Evolutionary conservation across 768 basidiomycete genomes (phyloP), one percentile per base, ranked within the genome.

Genomic region (Cystofilobasidium bisporidii): DNA sequence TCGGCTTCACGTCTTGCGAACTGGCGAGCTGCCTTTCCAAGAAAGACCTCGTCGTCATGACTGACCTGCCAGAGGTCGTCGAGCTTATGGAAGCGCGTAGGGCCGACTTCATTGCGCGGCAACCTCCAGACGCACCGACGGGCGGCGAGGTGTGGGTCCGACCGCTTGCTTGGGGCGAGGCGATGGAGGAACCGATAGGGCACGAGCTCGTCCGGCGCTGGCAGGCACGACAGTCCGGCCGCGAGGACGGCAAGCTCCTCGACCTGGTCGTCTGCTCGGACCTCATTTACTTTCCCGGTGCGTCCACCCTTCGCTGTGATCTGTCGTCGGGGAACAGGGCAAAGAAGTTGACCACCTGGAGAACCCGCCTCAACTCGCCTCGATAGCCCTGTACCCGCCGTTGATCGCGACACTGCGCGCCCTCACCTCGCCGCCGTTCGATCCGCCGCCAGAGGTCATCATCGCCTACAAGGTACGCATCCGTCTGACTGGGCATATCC

Each of bases 381-480:
- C 48, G 18, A 24, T 24, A 56, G 53, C 57, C 5, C 58, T 66
- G n/a, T 58, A 66, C 43, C 58, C 65, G 4, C 65, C 56, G 4
- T 47, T 66, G 15, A 33, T 66, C 33, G 10, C n/a, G 2, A 66
- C 65, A 17, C 58, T 66, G 32, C 47, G 50, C 32, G 57, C 65
- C 24, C 36, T 66, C 15, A 66, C 65, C 12, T n/a, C 58, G 12
- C 30, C 32, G 14, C 53, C 53, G 12, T 56, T 30, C 28, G 53
- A 56, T 30, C 53, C 53, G 6, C 53, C 53, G 14, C 30, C 38
- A 30, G 65, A 66, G 14, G 40, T 66, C 33, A 38, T 66, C 58
- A 66, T 66, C 48, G 59, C 58, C 10, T 66, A 50, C 36, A 66
- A 66, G 43, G 40, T 38, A n/a, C 47, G n/a, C 47, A n/a, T n/a